Conservation (phyloP, 1,139 yeast genomes). For the Debaryomyces sp. region DNA sequence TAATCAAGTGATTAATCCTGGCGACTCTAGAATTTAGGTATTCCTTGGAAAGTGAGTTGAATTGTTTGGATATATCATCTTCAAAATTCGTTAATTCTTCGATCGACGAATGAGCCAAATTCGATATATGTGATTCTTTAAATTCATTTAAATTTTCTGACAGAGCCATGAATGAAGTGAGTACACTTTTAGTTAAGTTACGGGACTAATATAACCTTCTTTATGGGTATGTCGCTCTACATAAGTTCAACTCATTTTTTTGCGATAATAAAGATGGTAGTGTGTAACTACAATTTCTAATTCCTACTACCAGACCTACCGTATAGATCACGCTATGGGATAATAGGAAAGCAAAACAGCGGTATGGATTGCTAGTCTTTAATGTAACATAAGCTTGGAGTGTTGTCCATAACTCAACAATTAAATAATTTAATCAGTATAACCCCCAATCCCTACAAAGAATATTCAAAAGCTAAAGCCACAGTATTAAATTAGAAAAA, state of each 20-base stretch:
- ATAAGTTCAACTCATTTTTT: not conserved
- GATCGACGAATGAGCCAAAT: slow-evolving; percentile 22
- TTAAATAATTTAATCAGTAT: not conserved
- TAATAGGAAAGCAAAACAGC: not conserved
- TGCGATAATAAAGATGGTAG: slow-evolving; percentile 4
- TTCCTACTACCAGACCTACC: not conserved
- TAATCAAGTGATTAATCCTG: slow-evolving; percentile 34
- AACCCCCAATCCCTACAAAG: not conserved
- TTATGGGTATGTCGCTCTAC: not conserved
- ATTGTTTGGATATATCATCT: slow-evolving; percentile 32
- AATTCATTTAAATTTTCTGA: slow-evolving; percentile 2
- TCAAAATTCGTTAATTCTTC: slow-evolving; percentile 37
- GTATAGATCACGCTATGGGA: not conserved
- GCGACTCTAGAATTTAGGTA: slow-evolving; percentile 35
- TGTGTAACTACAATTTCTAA: slow-evolving; percentile 1
- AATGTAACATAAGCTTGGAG: not conserved
- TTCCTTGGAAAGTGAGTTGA: slow-evolving; percentile 28
- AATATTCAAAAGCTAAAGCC: not conserved
- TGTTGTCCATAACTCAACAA: not conserved
- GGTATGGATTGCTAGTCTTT: not conserved
- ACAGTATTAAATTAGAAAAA: not conserved
- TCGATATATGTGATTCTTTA: slow-evolving; percentile 7
- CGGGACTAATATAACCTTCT: not conserved
- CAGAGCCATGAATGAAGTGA: slow-evolving; percentile 3
- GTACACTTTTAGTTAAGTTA: not conserved